A percentile compares a stretch with the other conserved stretches of the same genome.
phyloP scores from a whole-genome alignment of 257 asterid species.

The Phtheirospermum japonicum region DNA sequence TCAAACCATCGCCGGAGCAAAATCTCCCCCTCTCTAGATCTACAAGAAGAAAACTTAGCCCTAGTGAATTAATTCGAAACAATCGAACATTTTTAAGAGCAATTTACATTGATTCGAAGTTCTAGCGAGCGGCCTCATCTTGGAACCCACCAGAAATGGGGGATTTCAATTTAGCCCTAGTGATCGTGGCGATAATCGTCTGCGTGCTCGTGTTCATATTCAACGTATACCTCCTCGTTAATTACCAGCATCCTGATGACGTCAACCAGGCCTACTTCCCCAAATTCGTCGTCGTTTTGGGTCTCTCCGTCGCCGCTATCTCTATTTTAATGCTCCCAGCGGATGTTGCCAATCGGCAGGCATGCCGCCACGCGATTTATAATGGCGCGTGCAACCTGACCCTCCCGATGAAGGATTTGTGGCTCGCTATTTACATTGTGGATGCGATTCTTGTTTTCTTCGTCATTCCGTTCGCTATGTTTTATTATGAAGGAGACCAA shows the following conservation, averaged over 20 bases:
- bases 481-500: conserved; percentile 96
- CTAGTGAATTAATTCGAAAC: conserved; percentile 19
- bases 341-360: conserved; percentile 94
- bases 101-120: conserved; percentile 33
- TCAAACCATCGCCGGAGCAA: conserved; percentile 38
- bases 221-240: conserved; percentile 82
- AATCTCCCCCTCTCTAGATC: conserved; percentile 28
- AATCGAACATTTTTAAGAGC: not conserved
- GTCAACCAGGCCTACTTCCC: conserved; percentile 97
- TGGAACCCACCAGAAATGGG: conserved; percentile 59
- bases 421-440: conserved; percentile 85
- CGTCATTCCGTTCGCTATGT: conserved; percentile 93
- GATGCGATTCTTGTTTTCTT: conserved; percentile 92
- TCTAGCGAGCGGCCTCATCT: conserved; percentile 33
- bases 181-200: conserved; percentile 82
- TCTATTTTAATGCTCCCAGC: conserved; percentile 97
- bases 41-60: not conserved
- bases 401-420: conserved; percentile 92
- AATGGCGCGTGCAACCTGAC: conserved; percentile 94
- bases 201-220: conserved; percentile 78
- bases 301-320: conserved; percentile 91
- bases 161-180: conserved; percentile 93
- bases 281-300: conserved; percentile 91
- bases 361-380: conserved; percentile 89
- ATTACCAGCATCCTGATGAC: conserved; percentile 97